Conservation (phyloP, 1,284 basidiomycete species). For the Fomes fomentarius region DNA sequence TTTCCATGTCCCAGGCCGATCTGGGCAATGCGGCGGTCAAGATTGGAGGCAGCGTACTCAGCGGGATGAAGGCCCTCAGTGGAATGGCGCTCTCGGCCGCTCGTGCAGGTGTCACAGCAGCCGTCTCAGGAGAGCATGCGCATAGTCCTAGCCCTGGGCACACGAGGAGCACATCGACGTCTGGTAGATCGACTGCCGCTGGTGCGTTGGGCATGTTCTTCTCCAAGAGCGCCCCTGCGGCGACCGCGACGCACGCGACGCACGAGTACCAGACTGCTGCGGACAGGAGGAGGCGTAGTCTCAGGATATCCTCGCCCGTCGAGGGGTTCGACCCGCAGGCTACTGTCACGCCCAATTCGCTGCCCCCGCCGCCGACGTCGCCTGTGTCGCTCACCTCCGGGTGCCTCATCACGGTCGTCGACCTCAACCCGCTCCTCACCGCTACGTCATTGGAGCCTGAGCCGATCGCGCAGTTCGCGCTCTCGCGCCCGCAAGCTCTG, state of each 20-base stretch:
- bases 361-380: conserved; percentile 24
- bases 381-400: conserved; percentile 25
- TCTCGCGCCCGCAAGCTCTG: conserved; percentile 51
- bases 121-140: conserved; percentile 20
- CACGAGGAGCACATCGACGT: background rate
- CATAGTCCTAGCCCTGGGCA: background rate
- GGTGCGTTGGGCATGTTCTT: conserved; percentile 42
- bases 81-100: conserved; percentile 64
- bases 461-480: conserved; percentile 50
- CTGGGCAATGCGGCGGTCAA: conserved; percentile 58
- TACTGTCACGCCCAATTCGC: conserved; percentile 5
- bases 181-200: background rate
- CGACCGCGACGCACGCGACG: too few species aligned
- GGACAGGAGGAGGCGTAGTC: conserved; percentile 13
- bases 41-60: conserved; percentile 62
- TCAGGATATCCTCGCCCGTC: conserved; percentile 14
- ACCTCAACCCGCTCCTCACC: conserved; percentile 47
- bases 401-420: conserved; percentile 56
- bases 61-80: conserved; percentile 65
- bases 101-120: conserved; percentile 31
- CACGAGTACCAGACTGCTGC: conserved; percentile 19
- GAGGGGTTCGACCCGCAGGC: conserved; percentile 10
- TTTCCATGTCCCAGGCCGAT: conserved; percentile 44
- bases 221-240: conserved; percentile 67
- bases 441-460: conserved; percentile 29